Evolutionary conservation across 768 basidiomycete genomes (phyloP).

Genomic region (Podaxis sp.): DNA sequence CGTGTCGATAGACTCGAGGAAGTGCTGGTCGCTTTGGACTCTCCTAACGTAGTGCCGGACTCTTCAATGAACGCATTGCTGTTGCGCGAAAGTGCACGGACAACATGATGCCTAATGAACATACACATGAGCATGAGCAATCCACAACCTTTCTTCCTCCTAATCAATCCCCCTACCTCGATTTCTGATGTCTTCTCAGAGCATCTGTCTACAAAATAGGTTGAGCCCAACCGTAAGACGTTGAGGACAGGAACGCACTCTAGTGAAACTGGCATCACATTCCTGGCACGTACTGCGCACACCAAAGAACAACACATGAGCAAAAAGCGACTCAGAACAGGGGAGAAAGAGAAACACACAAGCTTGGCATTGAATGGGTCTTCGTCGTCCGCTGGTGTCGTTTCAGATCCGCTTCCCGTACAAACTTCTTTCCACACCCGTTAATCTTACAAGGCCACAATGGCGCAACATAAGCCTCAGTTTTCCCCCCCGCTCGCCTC

Average conservation of each 20-base stretch:
- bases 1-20: constrained; percentile 35
- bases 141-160: background rate
- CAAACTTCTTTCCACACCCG: constrained; percentile 81
- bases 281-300: constrained; percentile 64
- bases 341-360: constrained; percentile 41
- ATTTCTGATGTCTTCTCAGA: constrained; percentile 76
- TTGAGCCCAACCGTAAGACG: constrained; percentile 16
- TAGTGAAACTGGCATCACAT: constrained; percentile 77
- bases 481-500: constrained; percentile 31
- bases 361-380: constrained; percentile 69
- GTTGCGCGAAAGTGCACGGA: constrained; percentile 40
- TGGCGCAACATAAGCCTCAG: constrained; percentile 48
- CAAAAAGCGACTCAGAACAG: constrained; percentile 15
- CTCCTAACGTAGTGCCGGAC: constrained; percentile 26
- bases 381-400: constrained; percentile 81
- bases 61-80: constrained; percentile 57
- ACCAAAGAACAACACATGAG: background rate
- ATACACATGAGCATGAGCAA: constrained; percentile 19
- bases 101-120: constrained; percentile 6
- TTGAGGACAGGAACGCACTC: constrained; percentile 44
- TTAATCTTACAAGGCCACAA: constrained; percentile 81
- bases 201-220: constrained; percentile 63
- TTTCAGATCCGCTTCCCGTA: constrained; percentile 79
- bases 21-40: constrained; percentile 20
- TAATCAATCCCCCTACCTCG: constrained; percentile 43